Evolutionary conservation across 2,329 filamentous ascomycete genomes (phyloP), one percentile per base, ranked within the genome.

Genomic region (Rhynchosporium secalis): DNA sequence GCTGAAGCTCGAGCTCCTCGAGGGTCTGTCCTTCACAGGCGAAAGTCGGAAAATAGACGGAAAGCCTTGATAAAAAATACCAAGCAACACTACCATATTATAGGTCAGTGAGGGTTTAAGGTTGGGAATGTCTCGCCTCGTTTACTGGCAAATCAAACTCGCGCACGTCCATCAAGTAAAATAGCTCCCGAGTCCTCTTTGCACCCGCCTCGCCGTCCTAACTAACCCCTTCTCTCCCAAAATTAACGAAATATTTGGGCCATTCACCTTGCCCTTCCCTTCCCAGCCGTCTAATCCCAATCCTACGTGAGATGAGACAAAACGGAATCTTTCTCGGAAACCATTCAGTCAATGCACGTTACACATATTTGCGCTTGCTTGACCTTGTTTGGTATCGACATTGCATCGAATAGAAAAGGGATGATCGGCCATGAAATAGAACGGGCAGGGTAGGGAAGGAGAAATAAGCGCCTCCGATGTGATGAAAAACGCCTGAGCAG

Each of bases 381-480:
- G 12, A 28, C 36, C 36, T 28, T 12, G n/a, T 33, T 36, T 40
- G 36, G 33, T 33, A 28, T 54, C 8, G 46, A 13, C 7, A 43
- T 5, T 43, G 1, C 43, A n/a, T 46, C 9, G 26, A 41, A 20
- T 28, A 54, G n/a, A 40, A 54, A 41, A 41, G 51, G 36, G 31
- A 52, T 26, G 31, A 20, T n/a, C 13, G 8, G 48, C 29, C 28
- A 31, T n/a, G 41, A n/a, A n/a, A 20, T 10, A 48, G 2, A 31
- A 48, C n/a, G n/a, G 36, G 33, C 10, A 54, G 20, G 36, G 28
- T 28, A n/a, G 51, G 9, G 12, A 52, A 28, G 49, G 49, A 20
- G 9, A 41, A 29, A 54, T 33, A 54, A 54, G 51, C 51, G 51
- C 51, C 51, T 54, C 51, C 51, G 51, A 54, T 54, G 51, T 54